Evolutionary conservation across 2,329 filamentous ascomycete genomes (phyloP), one percentile per base, ranked within the genome.

Genomic region (Epichloe hybrida): DNA sequence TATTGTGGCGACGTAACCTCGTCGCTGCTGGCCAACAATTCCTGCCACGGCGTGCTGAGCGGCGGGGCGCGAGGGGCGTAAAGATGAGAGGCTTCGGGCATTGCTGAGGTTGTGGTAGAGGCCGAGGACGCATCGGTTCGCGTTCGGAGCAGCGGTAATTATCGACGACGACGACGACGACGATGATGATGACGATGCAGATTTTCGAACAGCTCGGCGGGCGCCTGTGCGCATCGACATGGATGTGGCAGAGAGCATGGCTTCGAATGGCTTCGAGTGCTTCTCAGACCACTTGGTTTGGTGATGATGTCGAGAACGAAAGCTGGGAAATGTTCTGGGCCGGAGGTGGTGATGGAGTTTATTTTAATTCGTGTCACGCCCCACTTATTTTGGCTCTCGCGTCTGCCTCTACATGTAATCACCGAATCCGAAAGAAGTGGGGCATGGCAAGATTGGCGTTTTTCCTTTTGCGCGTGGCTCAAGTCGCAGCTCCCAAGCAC

Each of bases 171-270:
- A 17, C 17, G 17, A 17, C 17, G 17, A 17, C 17, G 2, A 17
- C 17, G 41, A 23, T 36, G 34, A 17, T 17, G 17, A 17, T 17
- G 17, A 17, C 2, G 17, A 17, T 17, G 17, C 9, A 2, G 13
- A 17, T 23, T 23, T 34, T 37, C 44, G 48, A 41, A 37, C 44
- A 48, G 43, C 45, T 23, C 44, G 40, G 15, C 39, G 48, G 13
- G 39, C 40, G 44, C 48, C 44, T 4, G 40, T 23, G 43, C 51
- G 51, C 39, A 48, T 6, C 37, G 44, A 21, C 23, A 27, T 11
- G 27, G 23, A 27, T 4, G 51, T 31, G 34, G n/a, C 45, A 41
- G 48, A 53, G 38, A 50, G 48, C 51, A 53, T 53, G 36, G 21
- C 48, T 37, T 20, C 23, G 31, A 17, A 17, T 17, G 17, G 21